Conservation (phyloP, 2,329 filamentous ascomycete species). For the Xylariomycetidae sp. region DNA sequence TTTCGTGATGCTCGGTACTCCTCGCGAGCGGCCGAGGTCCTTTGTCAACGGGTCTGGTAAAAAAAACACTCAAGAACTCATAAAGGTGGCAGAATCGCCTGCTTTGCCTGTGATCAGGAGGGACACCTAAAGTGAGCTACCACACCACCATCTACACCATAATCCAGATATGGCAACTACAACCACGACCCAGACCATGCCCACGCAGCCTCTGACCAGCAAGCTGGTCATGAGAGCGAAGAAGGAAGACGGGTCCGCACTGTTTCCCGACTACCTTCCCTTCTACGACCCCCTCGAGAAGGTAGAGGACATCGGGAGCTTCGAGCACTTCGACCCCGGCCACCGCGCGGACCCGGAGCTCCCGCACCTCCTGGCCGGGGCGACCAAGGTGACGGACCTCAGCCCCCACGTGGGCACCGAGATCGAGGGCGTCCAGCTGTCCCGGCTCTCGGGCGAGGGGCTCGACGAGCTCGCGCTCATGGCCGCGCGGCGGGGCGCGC, state of each 20-base stretch:
- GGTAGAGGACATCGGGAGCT: slow-evolving; percentile 10
- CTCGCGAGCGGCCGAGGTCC: no score
- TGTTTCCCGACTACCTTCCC: slow-evolving; percentile 14
- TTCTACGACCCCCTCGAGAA: slow-evolving; percentile 16
- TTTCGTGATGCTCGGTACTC: no score
- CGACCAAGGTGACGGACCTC: slow-evolving; percentile 7
- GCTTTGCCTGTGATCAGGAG: no score
- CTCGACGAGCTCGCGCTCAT: slow-evolving; percentile 18
- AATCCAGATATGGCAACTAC: no score
- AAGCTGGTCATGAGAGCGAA: slow-evolving; percentile 8
- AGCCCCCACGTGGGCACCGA: slow-evolving; percentile 11
- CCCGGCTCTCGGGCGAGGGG: slow-evolving; percentile 8
- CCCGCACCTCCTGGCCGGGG: slow-evolving; percentile 11
- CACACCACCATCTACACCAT: no score
- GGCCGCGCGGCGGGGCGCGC: slow-evolving; percentile 14
- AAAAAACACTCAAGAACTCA: no score
- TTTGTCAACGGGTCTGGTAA: no score
- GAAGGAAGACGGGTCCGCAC: slow-evolving; percentile 10
- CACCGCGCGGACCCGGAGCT: slow-evolving; percentile 23
- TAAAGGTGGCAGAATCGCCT: no score
- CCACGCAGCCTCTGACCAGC: slow-evolving; percentile 1
- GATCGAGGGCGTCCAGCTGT: slow-evolving; percentile 12
- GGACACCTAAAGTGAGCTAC: no score
- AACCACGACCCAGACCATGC: no score
- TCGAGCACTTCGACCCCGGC: slow-evolving; percentile 25